Evolutionary conservation across 371 early-diverging fungal genomes (phyloP).

Genomic region (Catenaria anguillulae): DNA sequence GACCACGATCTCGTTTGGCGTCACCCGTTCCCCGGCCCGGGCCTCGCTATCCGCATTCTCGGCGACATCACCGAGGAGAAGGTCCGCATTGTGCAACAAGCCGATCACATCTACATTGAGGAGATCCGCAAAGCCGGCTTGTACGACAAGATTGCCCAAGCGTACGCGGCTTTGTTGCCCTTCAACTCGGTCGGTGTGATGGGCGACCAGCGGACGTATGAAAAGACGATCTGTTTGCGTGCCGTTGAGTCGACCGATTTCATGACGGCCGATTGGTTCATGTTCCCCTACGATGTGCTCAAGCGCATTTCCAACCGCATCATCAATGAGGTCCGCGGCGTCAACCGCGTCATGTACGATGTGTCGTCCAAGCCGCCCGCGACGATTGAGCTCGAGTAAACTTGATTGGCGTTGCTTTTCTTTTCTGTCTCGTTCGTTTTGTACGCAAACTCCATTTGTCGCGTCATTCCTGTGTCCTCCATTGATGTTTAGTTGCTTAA

Average conservation of each 20-base stretch:
- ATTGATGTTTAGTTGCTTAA: too few relatives aligned
- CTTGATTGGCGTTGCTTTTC: background rate
- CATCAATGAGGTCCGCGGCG: conserved; percentile 94
- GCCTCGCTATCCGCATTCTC: conserved; percentile 90
- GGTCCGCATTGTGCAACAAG: conserved; percentile 82
- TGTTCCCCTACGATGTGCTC: conserved; percentile 65
- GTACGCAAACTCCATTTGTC: too few relatives aligned
- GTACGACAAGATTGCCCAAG: conserved; percentile 92
- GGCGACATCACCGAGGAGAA: conserved; percentile 77
- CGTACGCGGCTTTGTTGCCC: conserved; percentile 88
- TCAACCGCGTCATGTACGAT: conserved; percentile 93
- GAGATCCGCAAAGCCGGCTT: conserved; percentile 92
- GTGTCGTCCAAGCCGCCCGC: conserved; percentile 27
- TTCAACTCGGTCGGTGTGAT: conserved; percentile 93
- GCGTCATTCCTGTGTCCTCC: too few relatives aligned
- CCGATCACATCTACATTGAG: conserved; percentile 92
- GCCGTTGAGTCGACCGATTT: conserved; percentile 93
- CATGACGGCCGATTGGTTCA: conserved; percentile 95
- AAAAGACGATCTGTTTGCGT: conserved; percentile 91
- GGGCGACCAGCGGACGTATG: conserved; percentile 96
- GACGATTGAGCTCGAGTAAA: conserved; percentile 14
- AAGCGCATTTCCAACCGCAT: conserved; percentile 84
- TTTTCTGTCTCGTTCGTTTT: too few relatives aligned
- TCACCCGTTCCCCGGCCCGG: conserved; percentile 97
- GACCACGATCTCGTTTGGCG: conserved; percentile 94